Evolutionary conservation across 768 basidiomycete genomes (phyloP).

Genomic region (Auriscalpium vulgare): DNA sequence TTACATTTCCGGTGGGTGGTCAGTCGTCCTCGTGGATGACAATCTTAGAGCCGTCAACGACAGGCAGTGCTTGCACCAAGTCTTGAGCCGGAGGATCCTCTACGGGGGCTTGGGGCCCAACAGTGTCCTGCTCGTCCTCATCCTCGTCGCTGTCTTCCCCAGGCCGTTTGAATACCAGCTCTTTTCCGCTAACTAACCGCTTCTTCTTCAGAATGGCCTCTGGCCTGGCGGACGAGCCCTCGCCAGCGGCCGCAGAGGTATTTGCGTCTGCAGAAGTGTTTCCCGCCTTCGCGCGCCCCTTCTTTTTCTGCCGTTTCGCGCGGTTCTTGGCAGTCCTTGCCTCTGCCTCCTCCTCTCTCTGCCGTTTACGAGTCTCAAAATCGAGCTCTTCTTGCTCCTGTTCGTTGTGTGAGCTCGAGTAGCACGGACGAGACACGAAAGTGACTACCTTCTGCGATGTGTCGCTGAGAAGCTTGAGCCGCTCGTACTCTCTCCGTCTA

Average conservation of each 20-base stretch:
- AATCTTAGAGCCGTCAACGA: constrained; percentile 32
- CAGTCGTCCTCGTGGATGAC: constrained; percentile 46
- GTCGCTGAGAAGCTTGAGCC: constrained; percentile 87
- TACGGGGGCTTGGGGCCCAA: constrained; percentile 14
- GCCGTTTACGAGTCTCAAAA: constrained; percentile 67
- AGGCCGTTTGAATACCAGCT: constrained; percentile 48
- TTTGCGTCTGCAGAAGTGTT: constrained; percentile 22
- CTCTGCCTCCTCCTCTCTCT: constrained; percentile 63
- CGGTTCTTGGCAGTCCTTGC: constrained; percentile 95
- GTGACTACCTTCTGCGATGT: constrained; percentile 59
- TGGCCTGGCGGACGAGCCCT: constrained; percentile 4
- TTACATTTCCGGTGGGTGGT: neutral
- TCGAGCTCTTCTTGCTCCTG: constrained; percentile 68
- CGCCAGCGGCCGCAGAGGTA: constrained; percentile 20
- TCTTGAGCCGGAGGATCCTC: neutral
- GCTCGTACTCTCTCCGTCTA: constrained; percentile 89
- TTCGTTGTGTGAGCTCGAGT: neutral
- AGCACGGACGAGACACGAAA: neutral
- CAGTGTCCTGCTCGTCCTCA: constrained; percentile 17
- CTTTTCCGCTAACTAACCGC: constrained; percentile 71
- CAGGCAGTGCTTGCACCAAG: constrained; percentile 8
- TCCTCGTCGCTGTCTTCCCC: constrained; percentile 43
- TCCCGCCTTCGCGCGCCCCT: constrained; percentile 50
- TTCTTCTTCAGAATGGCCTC: constrained; percentile 65
- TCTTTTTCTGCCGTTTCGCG: constrained; percentile 90